Evolutionary conservation across 163 green algal species (phyloP), one percentile per base, ranked within the genome.

Genomic region (Chlamydomonas reinhardtii): DNA sequence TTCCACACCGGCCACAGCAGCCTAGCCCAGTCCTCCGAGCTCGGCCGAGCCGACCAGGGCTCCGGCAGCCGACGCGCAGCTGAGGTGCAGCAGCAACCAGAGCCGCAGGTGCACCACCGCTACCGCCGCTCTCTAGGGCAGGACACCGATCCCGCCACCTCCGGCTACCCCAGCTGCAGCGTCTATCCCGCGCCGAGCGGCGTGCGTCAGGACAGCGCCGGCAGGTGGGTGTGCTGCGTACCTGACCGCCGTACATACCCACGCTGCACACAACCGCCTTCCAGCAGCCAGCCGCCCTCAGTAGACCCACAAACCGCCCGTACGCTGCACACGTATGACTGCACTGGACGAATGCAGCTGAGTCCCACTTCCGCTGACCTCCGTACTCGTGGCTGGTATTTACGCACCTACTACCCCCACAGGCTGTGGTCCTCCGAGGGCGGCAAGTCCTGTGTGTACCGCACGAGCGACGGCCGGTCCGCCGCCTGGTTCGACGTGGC

Each of bases 371-470:
- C n/a, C n/a, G n/a, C n/a, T n/a, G n/a, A n/a, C n/a, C n/a, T n/a
- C n/a, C n/a, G n/a, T n/a, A n/a, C n/a, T n/a, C n/a, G n/a, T n/a
- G n/a, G n/a, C n/a, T n/a, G n/a, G n/a, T n/a, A n/a, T n/a, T n/a
- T n/a, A n/a, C n/a, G n/a, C n/a, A n/a, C n/a, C n/a, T n/a, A n/a
- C n/a, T n/a, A 48, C 39, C 39, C 39, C 5, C 39, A 48, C 39
- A 86, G 80, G 80, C 73, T 65, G 34, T 86, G 80, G 80, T 14
- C n/a, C 70, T 65, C 19, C 37, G 80, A 86, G 56, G 80, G 35
- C 70, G 80, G 80, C 24, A n/a, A 3, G 15, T 70, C 37, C 35
- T 86, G 80, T 69, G 14, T 86, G 17, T 86, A 86, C 69, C 80
- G 80, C 71, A 59, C 73, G 34, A 14, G 8, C 70, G 31, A 35